Base-by-base conservation (phyloP, 208 protist genomes). In the Baffinella frigidus region DNA sequence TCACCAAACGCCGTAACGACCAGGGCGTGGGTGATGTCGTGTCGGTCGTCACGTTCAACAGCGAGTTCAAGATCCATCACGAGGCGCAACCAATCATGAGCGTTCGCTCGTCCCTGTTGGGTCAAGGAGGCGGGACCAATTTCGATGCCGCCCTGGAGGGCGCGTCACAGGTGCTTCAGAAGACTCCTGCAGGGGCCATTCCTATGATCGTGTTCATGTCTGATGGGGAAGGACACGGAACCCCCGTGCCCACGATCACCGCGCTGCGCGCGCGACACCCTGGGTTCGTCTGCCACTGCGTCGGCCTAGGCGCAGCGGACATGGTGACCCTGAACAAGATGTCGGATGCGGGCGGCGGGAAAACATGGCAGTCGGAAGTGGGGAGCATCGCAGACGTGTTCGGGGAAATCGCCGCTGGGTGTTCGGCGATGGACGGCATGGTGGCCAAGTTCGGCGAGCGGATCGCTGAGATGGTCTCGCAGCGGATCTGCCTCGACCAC, bases 171-270 rank as follows among this genome's bases (percentile, higher is more conserved):
- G 3, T 7, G 10, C 48, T 50, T 14, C 2, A 4, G 11, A 3
- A 50, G 38, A 84, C 27, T 84, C 48, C 68, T 2, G 3, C 68
- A 74, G 68, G 36, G 41, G 17, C 14, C 11, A 61, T 62, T 35
- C 74, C 74, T 1, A 43, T 84, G 2, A 9, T 50, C 7, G 61
- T 84, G 1, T 84, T 84, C 74, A 84, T 84, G 74, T 84, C 74
- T 24, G 74, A 84, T 33, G 74, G 74, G 2, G 39, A 27, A 11
- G 68, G 68, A 33, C 4, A 2, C 10, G 30, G 38, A 0, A 30
- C 5, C 27, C 30, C 44, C 38, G 74, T 35, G 7, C 73, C 36
- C n/a, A 36, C 4, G 10, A 43, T 84, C 41, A 27, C 5, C 4
- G 3, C 0, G 2, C 24, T 50, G 3, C n/a, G 2, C 7, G 5